Conservation (phyloP, 139 green algal genomes). For the Desmodesmus armatus region DNA sequence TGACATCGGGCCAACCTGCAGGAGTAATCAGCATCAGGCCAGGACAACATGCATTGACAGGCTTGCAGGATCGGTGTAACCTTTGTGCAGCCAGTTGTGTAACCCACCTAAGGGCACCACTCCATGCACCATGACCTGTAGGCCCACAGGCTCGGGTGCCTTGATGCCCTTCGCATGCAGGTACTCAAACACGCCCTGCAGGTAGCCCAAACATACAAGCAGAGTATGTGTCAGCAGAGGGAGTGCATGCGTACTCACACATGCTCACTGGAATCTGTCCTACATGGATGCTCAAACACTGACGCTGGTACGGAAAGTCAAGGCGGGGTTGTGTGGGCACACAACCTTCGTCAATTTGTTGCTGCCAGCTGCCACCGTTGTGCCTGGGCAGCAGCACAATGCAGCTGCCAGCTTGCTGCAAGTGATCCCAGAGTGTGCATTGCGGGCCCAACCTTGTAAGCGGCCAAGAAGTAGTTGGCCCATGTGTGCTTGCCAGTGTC, state of each 20-base stretch:
- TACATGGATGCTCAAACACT: too few species aligned
- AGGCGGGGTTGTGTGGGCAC: background rate
- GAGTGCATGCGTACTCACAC: too few species aligned
- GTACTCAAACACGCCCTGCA: slow-evolving; percentile 79
- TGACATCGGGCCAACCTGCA: too few species aligned
- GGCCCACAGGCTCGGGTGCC: slow-evolving; percentile 58
- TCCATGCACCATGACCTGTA: slow-evolving; percentile 92
- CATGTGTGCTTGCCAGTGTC: slow-evolving; percentile 87
- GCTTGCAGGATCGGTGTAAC: too few species aligned
- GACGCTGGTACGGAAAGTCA: too few species aligned
- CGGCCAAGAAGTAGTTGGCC: slow-evolving; percentile 95
- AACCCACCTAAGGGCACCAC: slow-evolving; percentile 81
- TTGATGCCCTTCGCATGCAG: slow-evolving; percentile 51
- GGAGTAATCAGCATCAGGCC: background rate
- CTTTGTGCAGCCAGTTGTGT: background rate
- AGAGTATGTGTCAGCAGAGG: too few species aligned
- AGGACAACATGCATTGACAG: too few species aligned
- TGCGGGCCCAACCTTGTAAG: slow-evolving; percentile 84
- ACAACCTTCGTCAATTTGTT: background rate
- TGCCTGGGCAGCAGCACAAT: too few species aligned
- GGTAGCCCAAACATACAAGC: background rate
- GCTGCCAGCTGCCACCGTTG: too few species aligned
- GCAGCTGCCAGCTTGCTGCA: too few species aligned
- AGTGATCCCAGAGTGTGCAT: background rate
- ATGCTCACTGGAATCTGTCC: too few species aligned